These are phyloP conservation scores for Penicillium macrosclerotiorum DNA, from an alignment of 495 filamentous ascomycete species.

Conservation along the genomic window DNA sequence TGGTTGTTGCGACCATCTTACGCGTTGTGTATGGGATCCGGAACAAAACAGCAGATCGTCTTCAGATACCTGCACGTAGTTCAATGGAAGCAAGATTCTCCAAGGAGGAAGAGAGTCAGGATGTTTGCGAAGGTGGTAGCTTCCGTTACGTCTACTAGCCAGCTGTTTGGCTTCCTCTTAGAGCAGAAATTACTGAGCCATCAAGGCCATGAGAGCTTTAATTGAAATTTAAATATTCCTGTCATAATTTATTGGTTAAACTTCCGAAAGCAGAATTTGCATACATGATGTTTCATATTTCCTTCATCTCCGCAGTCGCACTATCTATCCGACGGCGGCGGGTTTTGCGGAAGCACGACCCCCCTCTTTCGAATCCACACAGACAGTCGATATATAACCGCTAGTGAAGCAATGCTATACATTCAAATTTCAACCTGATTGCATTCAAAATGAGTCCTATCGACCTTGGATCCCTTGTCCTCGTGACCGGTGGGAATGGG, in stretches of 20 bases:
- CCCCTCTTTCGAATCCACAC: neutral
- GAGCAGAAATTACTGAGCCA: neutral
- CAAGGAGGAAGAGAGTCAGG: neutral
- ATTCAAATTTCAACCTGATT: neutral
- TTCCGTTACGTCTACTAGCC: constrained; percentile 34
- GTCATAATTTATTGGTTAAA: no score
- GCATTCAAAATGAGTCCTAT: constrained; percentile 13
- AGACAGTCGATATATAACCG: neutral
- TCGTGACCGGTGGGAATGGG: constrained; percentile 48
- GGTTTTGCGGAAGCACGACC: constrained; percentile 1
- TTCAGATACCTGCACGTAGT: constrained; percentile 18
- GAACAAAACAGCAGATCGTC: constrained; percentile 20
- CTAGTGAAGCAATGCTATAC: no score
- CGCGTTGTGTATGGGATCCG: constrained; percentile 37
- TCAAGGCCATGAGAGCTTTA: neutral
- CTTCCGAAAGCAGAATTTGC: no score
- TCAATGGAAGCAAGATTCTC: constrained; percentile 14
- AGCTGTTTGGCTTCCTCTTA: neutral
- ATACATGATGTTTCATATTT: no score
- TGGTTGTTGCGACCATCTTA: constrained; percentile 37
- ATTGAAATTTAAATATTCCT: neutral
- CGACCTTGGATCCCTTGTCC: constrained; percentile 22
- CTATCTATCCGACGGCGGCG: constrained; percentile 23
- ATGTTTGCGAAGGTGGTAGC: constrained; percentile 15
- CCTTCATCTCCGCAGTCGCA: no score